Conservation (phyloP, 108 stramenopile genomes). For the Cylindrotheca fusiformis region DNA sequence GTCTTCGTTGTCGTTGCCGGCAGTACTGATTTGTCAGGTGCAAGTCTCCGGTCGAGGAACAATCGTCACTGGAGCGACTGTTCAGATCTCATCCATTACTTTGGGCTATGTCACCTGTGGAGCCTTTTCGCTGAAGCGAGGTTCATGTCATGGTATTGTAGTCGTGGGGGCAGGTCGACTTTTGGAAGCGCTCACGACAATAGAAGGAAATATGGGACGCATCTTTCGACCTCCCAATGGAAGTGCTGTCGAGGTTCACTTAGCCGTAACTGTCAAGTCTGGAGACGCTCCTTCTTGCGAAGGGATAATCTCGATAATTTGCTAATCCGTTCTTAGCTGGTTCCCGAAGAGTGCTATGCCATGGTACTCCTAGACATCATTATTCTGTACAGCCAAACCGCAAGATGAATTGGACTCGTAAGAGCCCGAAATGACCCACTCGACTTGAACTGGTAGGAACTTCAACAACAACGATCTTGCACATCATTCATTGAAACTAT, state of each 20-base stretch:
- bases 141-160: conserved; percentile 61
- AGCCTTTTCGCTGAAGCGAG: conserved; percentile 61
- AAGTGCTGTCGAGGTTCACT: conserved; percentile 12
- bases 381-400: too few species aligned
- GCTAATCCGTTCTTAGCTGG: too few species aligned
- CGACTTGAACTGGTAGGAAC: too few species aligned
- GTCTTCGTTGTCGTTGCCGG: conserved; percentile 67
- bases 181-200: conserved; percentile 21
- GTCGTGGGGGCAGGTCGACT: conserved; percentile 63
- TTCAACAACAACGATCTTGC: too few species aligned
- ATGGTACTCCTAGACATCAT: too few species aligned
- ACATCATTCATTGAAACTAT: too few species aligned
- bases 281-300: background rate
- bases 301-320: too few species aligned
- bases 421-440: too few species aligned
- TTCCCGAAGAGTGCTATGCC: too few species aligned
- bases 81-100: conserved; percentile 1
- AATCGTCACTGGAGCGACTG: conserved; percentile 31
- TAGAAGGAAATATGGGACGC: conserved; percentile 9
- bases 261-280: conserved; percentile 5
- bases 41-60: conserved; percentile 53
- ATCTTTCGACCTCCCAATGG: conserved; percentile 14
- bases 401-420: too few species aligned
- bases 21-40: conserved; percentile 60
- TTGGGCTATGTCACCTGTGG: conserved; percentile 57